Evolutionary conservation across 2,329 filamentous ascomycete genomes (phyloP).

Genomic region (Helotiales sp.): DNA sequence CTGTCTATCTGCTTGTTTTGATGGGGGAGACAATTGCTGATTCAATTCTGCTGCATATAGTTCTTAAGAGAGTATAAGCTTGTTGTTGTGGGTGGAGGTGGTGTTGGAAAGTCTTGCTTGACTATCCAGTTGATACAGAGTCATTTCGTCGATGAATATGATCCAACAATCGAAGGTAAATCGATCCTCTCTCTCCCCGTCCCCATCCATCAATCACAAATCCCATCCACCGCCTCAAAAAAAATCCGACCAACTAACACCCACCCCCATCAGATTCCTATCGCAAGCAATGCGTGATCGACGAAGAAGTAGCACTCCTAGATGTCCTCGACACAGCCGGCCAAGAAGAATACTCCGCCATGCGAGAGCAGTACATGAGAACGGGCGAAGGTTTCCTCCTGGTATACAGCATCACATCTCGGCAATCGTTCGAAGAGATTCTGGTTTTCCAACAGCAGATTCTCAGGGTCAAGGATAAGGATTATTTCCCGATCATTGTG

Average conservation of each 20-base stretch:
- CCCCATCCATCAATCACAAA: background rate
- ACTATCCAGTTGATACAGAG: conserved; percentile 86
- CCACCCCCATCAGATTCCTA: conserved; percentile 76
- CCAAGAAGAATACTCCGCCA: conserved; percentile 98
- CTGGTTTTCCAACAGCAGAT: conserved; percentile 99
- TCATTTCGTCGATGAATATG: conserved; percentile 99
- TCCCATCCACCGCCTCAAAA: background rate
- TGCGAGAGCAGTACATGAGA: conserved; percentile 99
- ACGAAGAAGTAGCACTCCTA: conserved; percentile 95
- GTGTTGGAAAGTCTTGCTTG: conserved; percentile 98
- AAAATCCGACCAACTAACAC: background rate
- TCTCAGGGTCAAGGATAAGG: conserved; percentile 97
- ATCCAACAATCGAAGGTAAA: conserved; percentile 97
- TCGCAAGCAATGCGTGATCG: conserved; percentile 99
- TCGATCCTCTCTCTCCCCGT: conserved; percentile 31
- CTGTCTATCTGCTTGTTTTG: background rate
- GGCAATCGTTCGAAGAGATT: conserved; percentile 98
- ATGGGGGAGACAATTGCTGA: conserved; percentile 13
- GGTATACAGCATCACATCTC: conserved; percentile 97
- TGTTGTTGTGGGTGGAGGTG: conserved; percentile 96
- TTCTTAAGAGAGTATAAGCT: conserved; percentile 92
- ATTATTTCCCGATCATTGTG: conserved; percentile 99
- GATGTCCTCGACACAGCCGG: conserved; percentile 98
- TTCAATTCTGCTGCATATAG: conserved; percentile 48
- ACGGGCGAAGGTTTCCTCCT: conserved; percentile 94